Base-by-base conservation (phyloP, 805 yeast species). In the Lipomyces starkeyi region DNA sequence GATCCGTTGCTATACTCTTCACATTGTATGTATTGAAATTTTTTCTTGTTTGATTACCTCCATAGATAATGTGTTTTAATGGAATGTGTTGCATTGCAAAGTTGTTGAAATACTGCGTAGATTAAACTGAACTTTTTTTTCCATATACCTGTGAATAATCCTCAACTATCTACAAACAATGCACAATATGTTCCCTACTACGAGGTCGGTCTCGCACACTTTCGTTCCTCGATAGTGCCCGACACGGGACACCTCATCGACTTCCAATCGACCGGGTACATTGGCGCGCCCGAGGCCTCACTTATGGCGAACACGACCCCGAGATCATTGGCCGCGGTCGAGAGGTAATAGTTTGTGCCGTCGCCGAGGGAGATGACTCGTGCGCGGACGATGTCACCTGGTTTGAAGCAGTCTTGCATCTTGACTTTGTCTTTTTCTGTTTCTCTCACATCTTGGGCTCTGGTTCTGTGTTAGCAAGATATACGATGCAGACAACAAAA, bases 251-350 rank as follows among this genome's bases (percentile, higher is more conserved):
- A 87, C 40, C 89, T 84, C 98, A 96, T 95, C 13, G 92, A 90
- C 79, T 92, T 93, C 98, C 98, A 95, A 79, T 95, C 98, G 56
- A 92, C 79, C 1, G 99, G 96, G 73, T 88, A 89, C 91, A 95
- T 87, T 64, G 87, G 79, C 49, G 86, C 87, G 1, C 97, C 97
- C 11, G 84, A 81, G 2, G 87, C 87, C 20, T 88, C 89, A 25
- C 78, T 85, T 69, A 84, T 87, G 4, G 98, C 98, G 78, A 93
- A 91, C 0, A 95, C 88, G 3, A 95, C 99, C 2, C 99, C 99
- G 53, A 94, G 81, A 75, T 94, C 97, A 77, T 94, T 92, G 70
- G 89, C 83, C 2, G 97, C 96, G 0, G 99, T 95, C 6, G 92
- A 85, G 70, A 95, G 81, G 77, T 93, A 95, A 76, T 93, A 95